Percentiles rank a stretch among this genome's conserved stretches.
Evolutionary conservation across 495 filamentous ascomycete genomes (phyloP).

Genomic region (Thermothielavioides terrestris): DNA sequence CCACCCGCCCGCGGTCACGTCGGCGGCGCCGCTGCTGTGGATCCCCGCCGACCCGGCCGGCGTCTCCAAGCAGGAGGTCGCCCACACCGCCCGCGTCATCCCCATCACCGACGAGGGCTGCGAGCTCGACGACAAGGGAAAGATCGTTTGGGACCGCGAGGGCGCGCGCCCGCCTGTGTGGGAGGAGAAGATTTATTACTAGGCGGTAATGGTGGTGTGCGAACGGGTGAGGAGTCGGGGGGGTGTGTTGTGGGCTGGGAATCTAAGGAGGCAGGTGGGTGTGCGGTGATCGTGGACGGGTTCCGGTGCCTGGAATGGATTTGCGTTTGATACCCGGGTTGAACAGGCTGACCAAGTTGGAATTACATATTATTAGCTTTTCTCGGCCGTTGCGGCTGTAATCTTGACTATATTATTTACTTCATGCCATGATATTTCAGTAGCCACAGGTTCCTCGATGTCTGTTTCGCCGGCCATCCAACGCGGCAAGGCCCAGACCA

Average conservation of each 20-base stretch:
- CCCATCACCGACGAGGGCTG: slow-evolving; percentile 79
- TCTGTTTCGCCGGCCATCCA: too few species aligned
- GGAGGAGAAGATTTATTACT: slow-evolving; percentile 58
- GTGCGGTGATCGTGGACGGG: not conserved
- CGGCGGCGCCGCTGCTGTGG: slow-evolving; percentile 67
- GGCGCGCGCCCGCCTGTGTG: slow-evolving; percentile 68
- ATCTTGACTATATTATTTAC: too few species aligned
- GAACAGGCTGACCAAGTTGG: too few species aligned
- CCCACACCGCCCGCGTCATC: slow-evolving; percentile 61
- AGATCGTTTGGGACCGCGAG: slow-evolving; percentile 66
- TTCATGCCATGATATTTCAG: too few species aligned
- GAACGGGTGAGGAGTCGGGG: not conserved
- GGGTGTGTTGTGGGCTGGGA: too few species aligned
- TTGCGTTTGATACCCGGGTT: too few species aligned
- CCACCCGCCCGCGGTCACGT: slow-evolving; percentile 60
- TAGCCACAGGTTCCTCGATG: too few species aligned
- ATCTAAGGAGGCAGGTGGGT: too few species aligned
- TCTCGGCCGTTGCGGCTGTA: too few species aligned
- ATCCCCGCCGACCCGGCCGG: slow-evolving; percentile 71
- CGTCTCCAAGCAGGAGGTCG: slow-evolving; percentile 67
- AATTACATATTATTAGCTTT: too few species aligned
- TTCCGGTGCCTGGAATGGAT: too few species aligned
- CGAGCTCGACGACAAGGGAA: slow-evolving; percentile 69
- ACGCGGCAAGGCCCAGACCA: too few species aligned
- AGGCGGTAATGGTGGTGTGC: slow-evolving; percentile 1